These are phyloP conservation scores for Fusarium annulatum DNA, from an alignment of 2,329 filamentous ascomycete species.

Conservation along the genomic window DNA sequence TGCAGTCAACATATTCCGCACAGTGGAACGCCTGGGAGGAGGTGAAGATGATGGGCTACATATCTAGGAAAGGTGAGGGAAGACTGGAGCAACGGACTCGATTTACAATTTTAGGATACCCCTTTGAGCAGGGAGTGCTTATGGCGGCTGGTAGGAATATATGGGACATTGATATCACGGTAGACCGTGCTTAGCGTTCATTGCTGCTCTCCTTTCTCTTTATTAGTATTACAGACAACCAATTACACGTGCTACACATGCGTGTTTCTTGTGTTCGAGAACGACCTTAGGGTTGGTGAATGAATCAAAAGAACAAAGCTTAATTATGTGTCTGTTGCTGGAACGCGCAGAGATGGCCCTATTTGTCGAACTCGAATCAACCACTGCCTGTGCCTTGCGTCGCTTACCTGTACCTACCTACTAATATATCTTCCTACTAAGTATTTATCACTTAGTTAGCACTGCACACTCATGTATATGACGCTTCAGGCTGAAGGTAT, in stretches of 20 bases:
- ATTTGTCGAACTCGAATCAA: background rate
- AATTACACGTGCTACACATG: background rate
- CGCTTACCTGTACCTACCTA: background rate
- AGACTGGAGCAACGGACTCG: constrained; percentile 7
- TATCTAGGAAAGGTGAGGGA: constrained; percentile 19
- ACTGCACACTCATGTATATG: background rate
- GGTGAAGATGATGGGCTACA: constrained; percentile 56
- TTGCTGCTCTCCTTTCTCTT: constrained; percentile 15
- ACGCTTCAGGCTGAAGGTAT: background rate
- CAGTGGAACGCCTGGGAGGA: constrained; percentile 70
- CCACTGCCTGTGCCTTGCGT: background rate
- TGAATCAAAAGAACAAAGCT: background rate
- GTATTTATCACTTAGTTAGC: background rate
- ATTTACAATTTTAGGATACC: constrained; percentile 33
- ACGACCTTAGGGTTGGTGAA: background rate
- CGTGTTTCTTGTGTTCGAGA: constrained; percentile 16
- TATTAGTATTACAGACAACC: background rate
- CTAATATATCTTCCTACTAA: no score
- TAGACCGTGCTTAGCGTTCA: constrained; percentile 32
- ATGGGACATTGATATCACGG: constrained; percentile 20
- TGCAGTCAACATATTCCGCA: constrained; percentile 82
- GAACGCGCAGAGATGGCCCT: background rate
- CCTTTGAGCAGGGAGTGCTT: constrained; percentile 33
- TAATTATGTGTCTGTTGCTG: background rate
- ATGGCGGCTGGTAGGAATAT: constrained; percentile 16